Evolutionary conservation across 768 basidiomycete species (phyloP), one percentile per base, ranked within the genome.

Genomic region (Mycena vulgaris): DNA sequence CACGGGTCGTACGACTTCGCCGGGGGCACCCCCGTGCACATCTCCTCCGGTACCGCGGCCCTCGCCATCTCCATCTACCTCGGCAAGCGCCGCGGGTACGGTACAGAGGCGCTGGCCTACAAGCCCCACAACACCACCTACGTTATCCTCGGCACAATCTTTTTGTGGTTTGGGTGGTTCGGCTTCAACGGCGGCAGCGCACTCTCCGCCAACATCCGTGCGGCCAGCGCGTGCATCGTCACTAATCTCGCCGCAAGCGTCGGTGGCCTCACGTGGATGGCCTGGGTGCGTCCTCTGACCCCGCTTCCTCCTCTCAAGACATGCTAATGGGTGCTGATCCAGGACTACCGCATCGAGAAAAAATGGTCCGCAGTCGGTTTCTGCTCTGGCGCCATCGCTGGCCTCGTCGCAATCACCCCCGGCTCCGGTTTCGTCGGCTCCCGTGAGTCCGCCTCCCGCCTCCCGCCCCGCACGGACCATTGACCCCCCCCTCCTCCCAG

Each of bases 361-460:
- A 97, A 98, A 78, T 98, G 96, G 96, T 92, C 90, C 58, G 93
- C 90, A 1, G 95, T 98, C 69, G 96, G 96, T 9, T 97, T 97
- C 83, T 99, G 97, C 82, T 96, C 96, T 3, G 97, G 97, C 23
- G 95, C 95, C 37, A 95, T 98, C 67, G 85, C 92, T 10, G 97
- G 96, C 48, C 89, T 96, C 3, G 96, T 97, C 23, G 94, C 94
- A 33, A 96, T 96, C 68, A 95, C 93, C 0, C 94, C 94, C n/a
- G 94, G 82, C 11, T 93, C 93, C 30, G 94, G 94, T 74, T 95
- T 80, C 77, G 95, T 95, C 55, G 94, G 93, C 52, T 79, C 93
- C 48, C 93, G 91, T 92, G 72, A 73, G 90, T 85, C 2, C 14
- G 25, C 27, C 68, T 30, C 27, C 30, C 42, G n/a, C 11, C 27